phyloP scores from a whole-genome alignment of 768 basidiomycete species.

The Cyclocybe aegerita region DNA sequence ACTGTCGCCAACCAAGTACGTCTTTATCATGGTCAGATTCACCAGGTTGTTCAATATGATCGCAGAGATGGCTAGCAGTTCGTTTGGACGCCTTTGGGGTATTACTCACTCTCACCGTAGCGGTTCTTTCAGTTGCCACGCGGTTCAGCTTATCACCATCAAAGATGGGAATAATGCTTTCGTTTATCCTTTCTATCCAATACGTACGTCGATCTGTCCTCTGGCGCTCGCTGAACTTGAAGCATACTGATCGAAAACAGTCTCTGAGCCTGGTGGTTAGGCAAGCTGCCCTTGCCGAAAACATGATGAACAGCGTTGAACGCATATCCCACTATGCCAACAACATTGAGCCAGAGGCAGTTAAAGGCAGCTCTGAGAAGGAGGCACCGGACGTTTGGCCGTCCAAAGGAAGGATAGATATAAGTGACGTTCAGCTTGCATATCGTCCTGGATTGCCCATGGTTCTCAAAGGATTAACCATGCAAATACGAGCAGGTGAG shows the following conservation, averaged over 20 bases:
- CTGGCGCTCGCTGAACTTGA: slow-evolving; percentile 3
- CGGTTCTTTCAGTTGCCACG: slow-evolving; percentile 71
- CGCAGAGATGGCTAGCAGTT: slow-evolving; percentile 77
- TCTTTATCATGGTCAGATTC: neutral
- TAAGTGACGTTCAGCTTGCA: slow-evolving; percentile 71
- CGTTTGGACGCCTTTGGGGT: slow-evolving; percentile 88
- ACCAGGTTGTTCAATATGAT: neutral
- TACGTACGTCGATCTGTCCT: slow-evolving; percentile 37
- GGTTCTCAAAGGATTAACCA: slow-evolving; percentile 75
- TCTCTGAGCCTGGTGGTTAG: slow-evolving; percentile 71
- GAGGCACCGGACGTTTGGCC: slow-evolving; percentile 74
- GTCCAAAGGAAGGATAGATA: slow-evolving; percentile 61
- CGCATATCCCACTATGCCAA: slow-evolving; percentile 79
- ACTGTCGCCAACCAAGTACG: slow-evolving; percentile 75
- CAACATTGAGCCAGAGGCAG: slow-evolving; percentile 78
- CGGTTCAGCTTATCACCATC: slow-evolving; percentile 73
- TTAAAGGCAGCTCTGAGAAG: slow-evolving; percentile 57
- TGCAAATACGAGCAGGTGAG: slow-evolving; percentile 71
- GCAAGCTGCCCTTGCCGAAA: slow-evolving; percentile 82
- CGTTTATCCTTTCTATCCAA: slow-evolving; percentile 77
- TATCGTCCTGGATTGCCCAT: slow-evolving; percentile 85
- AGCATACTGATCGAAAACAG: slow-evolving; percentile 23
- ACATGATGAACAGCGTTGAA: slow-evolving; percentile 87
- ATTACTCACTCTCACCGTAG: slow-evolving; percentile 67
- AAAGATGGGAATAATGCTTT: slow-evolving; percentile 70